Evolutionary conservation across 169 alveolate genomes (phyloP).

Genomic region (Cryptosporidium ryanae): DNA sequence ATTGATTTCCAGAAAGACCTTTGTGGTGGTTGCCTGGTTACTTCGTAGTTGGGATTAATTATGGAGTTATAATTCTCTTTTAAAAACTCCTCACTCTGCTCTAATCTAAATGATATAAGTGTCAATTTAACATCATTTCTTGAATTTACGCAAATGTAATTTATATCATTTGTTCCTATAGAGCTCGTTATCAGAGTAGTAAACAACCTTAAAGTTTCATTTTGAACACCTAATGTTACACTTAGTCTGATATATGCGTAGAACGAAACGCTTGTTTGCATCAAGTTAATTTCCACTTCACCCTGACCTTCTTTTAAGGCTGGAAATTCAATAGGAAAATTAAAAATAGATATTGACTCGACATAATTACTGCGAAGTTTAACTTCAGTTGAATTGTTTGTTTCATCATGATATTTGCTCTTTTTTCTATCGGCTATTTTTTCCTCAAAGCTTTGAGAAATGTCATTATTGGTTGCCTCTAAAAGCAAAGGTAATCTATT

Average conservation of each 20-base stretch:
- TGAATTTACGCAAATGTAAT: not conserved
- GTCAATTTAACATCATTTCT: no score
- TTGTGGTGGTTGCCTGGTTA: constrained; percentile 28
- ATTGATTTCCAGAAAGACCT: constrained; percentile 57
- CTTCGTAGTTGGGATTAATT: constrained; percentile 39
- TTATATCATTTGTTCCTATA: constrained; percentile 17
- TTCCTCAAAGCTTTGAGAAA: not conserved
- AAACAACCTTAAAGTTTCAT: not conserved
- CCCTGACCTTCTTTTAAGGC: not conserved
- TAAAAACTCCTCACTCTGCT: not conserved
- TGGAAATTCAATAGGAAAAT: constrained; percentile 30
- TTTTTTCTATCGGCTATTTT: not conserved
- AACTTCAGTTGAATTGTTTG: not conserved
- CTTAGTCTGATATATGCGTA: constrained; percentile 30
- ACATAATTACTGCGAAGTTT: not conserved
- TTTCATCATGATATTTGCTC: constrained; percentile 4
- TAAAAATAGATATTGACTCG: constrained; percentile 30
- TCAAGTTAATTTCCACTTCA: constrained; percentile 6
- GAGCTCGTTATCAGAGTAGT: constrained; percentile 43
- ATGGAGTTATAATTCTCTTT: not conserved
- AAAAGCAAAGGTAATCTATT: constrained; percentile 44
- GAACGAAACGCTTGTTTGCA: constrained; percentile 24
- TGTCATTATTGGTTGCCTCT: constrained; percentile 26
- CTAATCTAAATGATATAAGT: no score
- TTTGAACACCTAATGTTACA: not conserved